Base-by-base conservation (phyloP, 1,139 yeast species). In the Candida mesenterica region DNA sequence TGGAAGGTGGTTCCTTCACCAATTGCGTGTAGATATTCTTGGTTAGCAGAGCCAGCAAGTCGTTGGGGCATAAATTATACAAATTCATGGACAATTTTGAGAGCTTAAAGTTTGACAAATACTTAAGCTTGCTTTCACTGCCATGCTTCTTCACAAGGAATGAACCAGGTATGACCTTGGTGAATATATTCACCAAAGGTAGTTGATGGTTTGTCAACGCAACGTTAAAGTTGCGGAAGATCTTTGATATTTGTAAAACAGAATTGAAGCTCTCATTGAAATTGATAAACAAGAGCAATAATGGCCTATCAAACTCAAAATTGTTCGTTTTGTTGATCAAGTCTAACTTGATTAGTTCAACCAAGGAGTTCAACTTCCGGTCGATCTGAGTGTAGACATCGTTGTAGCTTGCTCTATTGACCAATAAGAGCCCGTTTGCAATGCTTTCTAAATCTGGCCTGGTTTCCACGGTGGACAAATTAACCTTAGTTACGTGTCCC, bases 101-200 rank as follows among this genome's bases (percentile, higher is more conserved):
- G 25, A 79, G 53, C 24, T 64, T 65, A 31, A 59, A 57, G 39
- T 68, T 73, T 3, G 89, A 75, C 2, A 77, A 61, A 19, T 77
- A 61, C 10, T 72, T 68, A 9, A 22, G 14, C 8, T 24, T 22
- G 15, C 5, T 14, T 5, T 26, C 30, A 18, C 24, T 15, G 10
- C 31, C 26, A 3, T 31, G 31, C 7, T 29, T 16, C 28, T 76
- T 71, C 23, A 79, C 70, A 15, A 71, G 47, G 30, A 70, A 65
- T 4, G 71, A 66, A 13, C 76, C 59, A 2, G 90, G 85, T 4
- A 87, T 55, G 3, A 82, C 62, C 44, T 81, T 81, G 32, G 79
- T 62, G 38, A 75, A 75, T 0, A 77, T 61, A 35, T 53, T 63
- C 13, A 68, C 73, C 32, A 74, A 62, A 0, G 78, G 72, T 30